Evolutionary conservation across 495 filamentous ascomycete species (phyloP).

Genomic region (Penicillium canescens): DNA sequence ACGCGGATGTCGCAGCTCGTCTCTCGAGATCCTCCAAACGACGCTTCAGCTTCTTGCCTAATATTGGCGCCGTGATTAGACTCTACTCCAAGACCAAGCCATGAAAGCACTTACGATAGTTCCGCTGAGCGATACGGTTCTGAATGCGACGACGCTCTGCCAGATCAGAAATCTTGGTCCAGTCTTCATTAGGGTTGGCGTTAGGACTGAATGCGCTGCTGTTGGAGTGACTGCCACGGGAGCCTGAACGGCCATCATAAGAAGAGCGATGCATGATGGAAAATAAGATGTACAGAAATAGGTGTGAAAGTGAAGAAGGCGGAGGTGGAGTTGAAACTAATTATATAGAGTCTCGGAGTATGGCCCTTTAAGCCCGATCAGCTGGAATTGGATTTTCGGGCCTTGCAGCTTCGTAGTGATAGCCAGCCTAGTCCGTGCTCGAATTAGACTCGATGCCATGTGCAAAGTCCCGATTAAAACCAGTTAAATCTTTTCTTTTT

Average conservation of each 20-base stretch:
- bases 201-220: slow-evolving; percentile 96
- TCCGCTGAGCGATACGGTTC: slow-evolving; percentile 96
- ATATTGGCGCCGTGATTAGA: background rate
- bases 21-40: slow-evolving; percentile 94
- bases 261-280: slow-evolving; percentile 40
- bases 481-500: slow-evolving; percentile 7
- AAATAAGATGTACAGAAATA: slow-evolving; percentile 2
- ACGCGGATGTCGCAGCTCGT: slow-evolving; percentile 79
- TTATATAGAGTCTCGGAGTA: slow-evolving; percentile 31
- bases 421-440: slow-evolving; percentile 31
- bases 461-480: slow-evolving; percentile 3
- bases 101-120: slow-evolving; percentile 77
- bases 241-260: slow-evolving; percentile 35
- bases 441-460: slow-evolving; percentile 21
- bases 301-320: background rate
- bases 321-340: slow-evolving; percentile 17
- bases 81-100: background rate
- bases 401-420: slow-evolving; percentile 37
- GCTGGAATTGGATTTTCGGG: slow-evolving; percentile 19
- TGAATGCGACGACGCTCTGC: slow-evolving; percentile 94
- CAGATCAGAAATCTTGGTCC: slow-evolving; percentile 98
- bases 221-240: slow-evolving; percentile 69
- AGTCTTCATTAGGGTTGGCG: slow-evolving; percentile 96
- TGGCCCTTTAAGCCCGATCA: slow-evolving; percentile 32
- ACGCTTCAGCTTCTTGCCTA: slow-evolving; percentile 99